Conservation (phyloP, 73 alveolate genomes). For the Blepharisma japonicum region DNA sequence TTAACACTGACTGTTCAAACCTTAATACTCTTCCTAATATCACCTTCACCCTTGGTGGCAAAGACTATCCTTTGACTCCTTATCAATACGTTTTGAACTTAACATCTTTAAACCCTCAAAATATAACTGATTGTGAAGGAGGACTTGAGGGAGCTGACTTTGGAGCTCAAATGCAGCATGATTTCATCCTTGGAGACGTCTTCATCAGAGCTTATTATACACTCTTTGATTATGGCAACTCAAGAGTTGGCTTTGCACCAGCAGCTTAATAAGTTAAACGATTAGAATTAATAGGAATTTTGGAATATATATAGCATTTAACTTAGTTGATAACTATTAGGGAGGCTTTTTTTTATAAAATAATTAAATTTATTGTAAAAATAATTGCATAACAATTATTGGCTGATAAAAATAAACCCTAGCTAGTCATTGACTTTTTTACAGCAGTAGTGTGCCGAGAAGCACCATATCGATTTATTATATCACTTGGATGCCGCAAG, state of each 20-base stretch:
- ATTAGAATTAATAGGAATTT: too few species aligned
- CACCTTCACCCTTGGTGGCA: conserved; percentile 61
- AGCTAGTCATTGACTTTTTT: too few species aligned
- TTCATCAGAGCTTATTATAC: conserved; percentile 70
- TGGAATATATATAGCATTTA: too few species aligned
- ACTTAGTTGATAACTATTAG: too few species aligned
- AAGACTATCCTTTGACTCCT: conserved; percentile 23
- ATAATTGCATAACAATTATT: too few species aligned
- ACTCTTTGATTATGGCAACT: conserved; percentile 33
- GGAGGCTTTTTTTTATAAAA: too few species aligned
- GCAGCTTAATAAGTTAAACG: conserved; percentile 1
- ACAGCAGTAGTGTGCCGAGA: too few species aligned
- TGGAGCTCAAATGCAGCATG: conserved; percentile 50
- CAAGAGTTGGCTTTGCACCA: not conserved
- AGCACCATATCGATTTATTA: too few species aligned
- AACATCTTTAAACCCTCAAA: conserved; percentile 28
- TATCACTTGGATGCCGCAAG: too few species aligned
- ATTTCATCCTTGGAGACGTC: conserved; percentile 73
- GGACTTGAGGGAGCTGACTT: conserved; percentile 52
- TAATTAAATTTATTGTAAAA: too few species aligned
- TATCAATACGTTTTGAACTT: conserved; percentile 41
- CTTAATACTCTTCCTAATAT: conserved; percentile 41
- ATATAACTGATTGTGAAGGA: conserved; percentile 44
- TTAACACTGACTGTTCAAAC: conserved; percentile 34
- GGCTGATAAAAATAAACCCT: too few species aligned